Conservation (phyloP, 2,329 filamentous ascomycete genomes). For the Nannizzia gypsea region DNA sequence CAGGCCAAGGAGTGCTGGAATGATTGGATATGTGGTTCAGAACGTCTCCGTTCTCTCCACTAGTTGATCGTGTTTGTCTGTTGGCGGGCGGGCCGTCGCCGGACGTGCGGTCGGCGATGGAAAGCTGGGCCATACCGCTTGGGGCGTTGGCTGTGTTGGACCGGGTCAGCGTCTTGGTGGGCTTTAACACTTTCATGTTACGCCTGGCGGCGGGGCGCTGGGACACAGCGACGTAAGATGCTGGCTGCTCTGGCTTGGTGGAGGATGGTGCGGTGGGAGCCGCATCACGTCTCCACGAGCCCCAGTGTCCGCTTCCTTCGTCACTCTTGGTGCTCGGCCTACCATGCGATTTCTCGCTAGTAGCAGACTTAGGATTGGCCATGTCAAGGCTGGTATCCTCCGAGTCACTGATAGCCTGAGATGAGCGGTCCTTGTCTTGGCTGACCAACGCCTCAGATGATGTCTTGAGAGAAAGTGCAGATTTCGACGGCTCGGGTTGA, state of each 20-base stretch:
- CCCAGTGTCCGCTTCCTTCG: conserved; percentile 50
- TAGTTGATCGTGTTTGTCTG: not conserved
- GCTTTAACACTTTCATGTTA: conserved; percentile 83
- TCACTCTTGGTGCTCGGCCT: conserved; percentile 18
- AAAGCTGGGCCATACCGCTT: not conserved
- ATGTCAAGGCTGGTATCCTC: conserved; percentile 13
- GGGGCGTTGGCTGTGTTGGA: conserved; percentile 8
- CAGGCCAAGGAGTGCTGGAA: conserved; percentile 18
- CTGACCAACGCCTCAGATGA: conserved; percentile 19
- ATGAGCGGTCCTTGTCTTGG: conserved; percentile 14
- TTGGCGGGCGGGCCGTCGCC: not conserved
- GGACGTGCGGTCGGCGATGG: not conserved
- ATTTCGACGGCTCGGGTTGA: conserved; percentile 18
- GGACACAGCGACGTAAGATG: conserved; percentile 44
- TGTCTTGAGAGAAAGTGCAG: conserved; percentile 19
- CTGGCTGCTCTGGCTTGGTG: conserved; percentile 19
- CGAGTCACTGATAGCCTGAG: conserved; percentile 12
- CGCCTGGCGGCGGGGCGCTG: conserved; percentile 52
- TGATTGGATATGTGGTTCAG: not conserved
- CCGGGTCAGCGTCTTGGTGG: conserved; percentile 48
- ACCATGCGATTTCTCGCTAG: conserved; percentile 20
- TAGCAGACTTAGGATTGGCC: conserved; percentile 18
- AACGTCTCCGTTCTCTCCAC: not conserved
- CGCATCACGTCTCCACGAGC: conserved; percentile 52
- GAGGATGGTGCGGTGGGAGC: conserved; percentile 6